phyloP scores from a whole-genome alignment of 257 asterid species.

The Linaria vulgaris region DNA sequence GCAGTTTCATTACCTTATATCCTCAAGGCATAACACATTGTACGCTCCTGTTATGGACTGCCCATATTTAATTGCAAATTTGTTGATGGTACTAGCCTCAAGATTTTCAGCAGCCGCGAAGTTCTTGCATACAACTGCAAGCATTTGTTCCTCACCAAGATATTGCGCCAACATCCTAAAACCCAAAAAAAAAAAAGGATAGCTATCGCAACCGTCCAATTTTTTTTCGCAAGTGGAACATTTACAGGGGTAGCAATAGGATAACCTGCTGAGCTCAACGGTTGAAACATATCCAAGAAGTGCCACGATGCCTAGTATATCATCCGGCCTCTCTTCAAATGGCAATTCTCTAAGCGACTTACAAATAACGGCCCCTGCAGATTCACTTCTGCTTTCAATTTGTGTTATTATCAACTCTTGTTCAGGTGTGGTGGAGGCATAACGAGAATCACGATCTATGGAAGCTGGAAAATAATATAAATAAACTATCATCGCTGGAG shows the following conservation, averaged over 20 bases:
- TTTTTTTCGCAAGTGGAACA: not conserved
- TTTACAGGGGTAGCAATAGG: constrained; percentile 15
- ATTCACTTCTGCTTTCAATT: constrained; percentile 34
- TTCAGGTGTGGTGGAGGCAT: constrained; percentile 14
- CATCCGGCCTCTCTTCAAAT: constrained; percentile 17
- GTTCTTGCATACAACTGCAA: constrained; percentile 59
- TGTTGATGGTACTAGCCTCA: constrained; percentile 29
- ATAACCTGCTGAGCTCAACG: constrained; percentile 62
- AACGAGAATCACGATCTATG: constrained; percentile 27
- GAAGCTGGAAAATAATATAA: constrained; percentile 31
- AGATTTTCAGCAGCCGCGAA: constrained; percentile 36
- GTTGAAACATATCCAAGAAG: constrained; percentile 51
- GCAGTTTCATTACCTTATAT: constrained; percentile 44
- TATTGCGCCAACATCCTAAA: constrained; percentile 54
- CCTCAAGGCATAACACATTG: constrained; percentile 47
- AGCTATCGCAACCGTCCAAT: not conserved
- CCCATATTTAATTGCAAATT: constrained; percentile 35
- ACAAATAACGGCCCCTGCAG: constrained; percentile 55
- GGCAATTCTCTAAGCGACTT: constrained; percentile 26
- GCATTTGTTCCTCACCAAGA: constrained; percentile 69
- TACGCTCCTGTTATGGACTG: constrained; percentile 33
- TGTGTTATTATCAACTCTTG: constrained; percentile 26
- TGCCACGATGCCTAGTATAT: constrained; percentile 62
- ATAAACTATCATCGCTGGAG: not conserved
- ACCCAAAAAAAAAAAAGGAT: constrained; percentile 5